Evolutionary conservation across 441 rosid species (phyloP), one percentile per base, ranked within the genome.

Genomic region (Jatropha multifida): DNA sequence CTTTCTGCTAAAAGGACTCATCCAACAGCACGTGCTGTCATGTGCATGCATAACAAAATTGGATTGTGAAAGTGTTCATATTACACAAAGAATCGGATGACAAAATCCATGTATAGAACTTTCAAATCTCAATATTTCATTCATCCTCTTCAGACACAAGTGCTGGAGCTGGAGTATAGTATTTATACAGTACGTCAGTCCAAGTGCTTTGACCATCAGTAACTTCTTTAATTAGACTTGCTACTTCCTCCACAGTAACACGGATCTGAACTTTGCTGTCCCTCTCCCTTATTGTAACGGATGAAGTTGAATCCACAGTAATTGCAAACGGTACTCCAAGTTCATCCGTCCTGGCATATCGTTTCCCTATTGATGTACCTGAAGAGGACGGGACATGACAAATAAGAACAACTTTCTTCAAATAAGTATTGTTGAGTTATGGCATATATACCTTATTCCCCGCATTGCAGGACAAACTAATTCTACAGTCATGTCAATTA

Each of bases 321-420:
- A 89, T 71, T 15, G 92, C 86, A 76, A 89, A 89, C 0, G 90
- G 92, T 8, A 78, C 89, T 13, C 92, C 90, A 8, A 87, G 85
- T 76, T 89, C 92, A 65, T 84, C 86, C 9, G 84, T 87, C 79
- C 89, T 85, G 0, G 90, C 89, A 71, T 86, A 87, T 66, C 87
- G 73, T 72, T 87, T 89, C 59, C 90, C 92, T 23, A 83, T 86
- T 4, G 89, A 86, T 49, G 85, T 85, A 42, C 89, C 88, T 85
- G 86, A 44, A 67, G 26, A 26, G 11, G 46, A 13, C 18, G 10
- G 32, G 32, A 7, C n/a, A 10, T 1, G 12, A 44, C 23, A 15
- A 48, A 48, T 37, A 75, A 63, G 26, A 74, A 26, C 5, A 54
- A 23, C 17, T 23, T 56, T 18, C 13, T 55, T 14, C 55, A 17